Percentiles rank a stretch among this genome's conserved stretches.
Evolutionary conservation across 2,329 filamentous ascomycete species (phyloP).

Genomic region (Ceratocystis cacaofunesta): DNA sequence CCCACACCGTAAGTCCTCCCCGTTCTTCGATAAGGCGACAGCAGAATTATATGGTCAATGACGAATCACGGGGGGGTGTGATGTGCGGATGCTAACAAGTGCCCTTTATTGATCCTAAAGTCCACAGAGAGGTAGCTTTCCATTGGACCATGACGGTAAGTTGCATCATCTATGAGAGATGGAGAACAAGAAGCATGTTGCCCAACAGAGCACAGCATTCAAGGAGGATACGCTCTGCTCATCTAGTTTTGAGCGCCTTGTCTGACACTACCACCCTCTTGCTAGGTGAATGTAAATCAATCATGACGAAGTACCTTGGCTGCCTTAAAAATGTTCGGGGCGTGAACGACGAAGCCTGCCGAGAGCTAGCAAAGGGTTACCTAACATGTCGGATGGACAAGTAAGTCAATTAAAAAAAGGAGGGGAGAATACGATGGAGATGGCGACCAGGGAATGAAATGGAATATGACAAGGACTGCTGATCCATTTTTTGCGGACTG

Average conservation of each 20-base stretch:
- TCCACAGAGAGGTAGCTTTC: constrained; percentile 84
- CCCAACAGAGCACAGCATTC: not conserved
- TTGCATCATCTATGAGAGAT: not conserved
- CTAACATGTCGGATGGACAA: constrained; percentile 86
- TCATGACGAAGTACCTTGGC: constrained; percentile 71
- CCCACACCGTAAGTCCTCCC: constrained; percentile 49
- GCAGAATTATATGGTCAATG: not conserved
- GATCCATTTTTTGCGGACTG: not conserved
- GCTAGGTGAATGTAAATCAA: constrained; percentile 76
- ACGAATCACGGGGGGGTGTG: too few species aligned
- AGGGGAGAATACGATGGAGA: not conserved
- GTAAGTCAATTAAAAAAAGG: constrained; percentile 35
- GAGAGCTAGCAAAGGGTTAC: constrained; percentile 75
- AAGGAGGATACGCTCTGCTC: not conserved
- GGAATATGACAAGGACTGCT: not conserved
- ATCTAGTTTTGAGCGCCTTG: constrained; percentile 3
- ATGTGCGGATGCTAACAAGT: not conserved
- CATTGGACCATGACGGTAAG: constrained; percentile 76
- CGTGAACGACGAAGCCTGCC: constrained; percentile 74
- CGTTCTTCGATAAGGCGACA: not conserved
- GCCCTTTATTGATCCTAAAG: constrained; percentile 28
- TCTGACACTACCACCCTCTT: not conserved
- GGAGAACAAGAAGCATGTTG: not conserved
- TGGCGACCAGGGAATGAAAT: too few species aligned
- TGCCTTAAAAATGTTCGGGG: constrained; percentile 78